Conservation (phyloP, 140 eudicot genomes). For the Anethum foeniculum region DNA sequence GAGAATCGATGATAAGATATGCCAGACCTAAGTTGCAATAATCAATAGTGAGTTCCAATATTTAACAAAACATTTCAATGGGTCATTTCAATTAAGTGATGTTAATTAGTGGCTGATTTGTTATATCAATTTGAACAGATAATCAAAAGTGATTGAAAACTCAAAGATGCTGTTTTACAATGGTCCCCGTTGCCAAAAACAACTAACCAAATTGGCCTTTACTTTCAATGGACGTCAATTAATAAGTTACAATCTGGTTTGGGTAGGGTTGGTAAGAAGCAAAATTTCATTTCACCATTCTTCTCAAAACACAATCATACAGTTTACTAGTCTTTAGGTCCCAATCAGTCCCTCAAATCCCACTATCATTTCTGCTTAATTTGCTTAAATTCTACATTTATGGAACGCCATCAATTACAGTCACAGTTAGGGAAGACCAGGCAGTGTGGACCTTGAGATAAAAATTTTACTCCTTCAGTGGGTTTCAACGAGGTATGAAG, state of each 20-base stretch:
- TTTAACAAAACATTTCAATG: constrained; percentile 17
- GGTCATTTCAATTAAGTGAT: background rate
- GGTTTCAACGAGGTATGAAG: too few relatives aligned
- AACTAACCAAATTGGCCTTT: background rate
- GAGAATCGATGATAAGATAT: background rate
- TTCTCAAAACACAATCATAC: constrained; percentile 24
- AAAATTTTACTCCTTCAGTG: too few relatives aligned
- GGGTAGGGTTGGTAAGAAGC: constrained; percentile 52
- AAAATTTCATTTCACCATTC: constrained; percentile 21
- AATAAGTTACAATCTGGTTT: constrained; percentile 17
- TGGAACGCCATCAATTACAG: background rate
- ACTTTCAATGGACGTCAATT: background rate
- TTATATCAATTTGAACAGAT: background rate
- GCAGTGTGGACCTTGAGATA: background rate
- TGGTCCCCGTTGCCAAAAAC: constrained; percentile 22
- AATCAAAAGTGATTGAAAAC: background rate
- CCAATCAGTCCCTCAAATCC: constrained; percentile 18
- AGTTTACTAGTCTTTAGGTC: constrained; percentile 13
- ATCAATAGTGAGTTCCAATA: constrained; percentile 31
- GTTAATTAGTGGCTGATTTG: constrained; percentile 5
- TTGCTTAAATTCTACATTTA: background rate
- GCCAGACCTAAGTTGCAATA: constrained; percentile 21
- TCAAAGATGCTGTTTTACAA: constrained; percentile 21
- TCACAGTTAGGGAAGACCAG: background rate
- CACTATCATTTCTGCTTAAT: constrained; percentile 12